Evolutionary conservation across 371 early-diverging fungal genomes (phyloP), one percentile per base, ranked within the genome.

Genomic region (Sporodiniella umbellata): DNA sequence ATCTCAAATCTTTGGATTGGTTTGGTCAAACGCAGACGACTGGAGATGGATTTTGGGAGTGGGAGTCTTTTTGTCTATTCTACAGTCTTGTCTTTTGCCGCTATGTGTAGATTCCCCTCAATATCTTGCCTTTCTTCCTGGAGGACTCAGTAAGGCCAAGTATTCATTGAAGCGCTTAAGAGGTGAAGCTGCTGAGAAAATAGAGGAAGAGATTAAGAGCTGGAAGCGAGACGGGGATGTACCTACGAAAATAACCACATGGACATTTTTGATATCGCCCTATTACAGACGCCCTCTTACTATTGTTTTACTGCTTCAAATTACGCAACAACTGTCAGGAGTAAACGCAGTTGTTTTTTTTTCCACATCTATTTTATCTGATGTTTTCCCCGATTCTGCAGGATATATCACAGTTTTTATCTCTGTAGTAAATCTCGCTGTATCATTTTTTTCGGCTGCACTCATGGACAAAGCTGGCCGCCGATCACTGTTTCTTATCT

Each of bases 291-390:
- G 71, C 15, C 81, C 86, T 1, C 73, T 85, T 21, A 40, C 67
- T 22, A 71, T 95, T 23, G 69, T 90, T 33, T 76, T 98, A 8
- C 70, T 92, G 22, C 68, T 96, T 6, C 88, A 87, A 43, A 58
- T 88, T 19, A 68, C 82, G 1, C 90, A 90, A 53, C 97, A 98
- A 65, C 73, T 93, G 35, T 91, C 92, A 11, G 96, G 99, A 3
- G 93, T 98, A 76, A 95, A 95, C 66, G 93, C 89, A 3, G 90
- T 94, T 14, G 88, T 94, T 10, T 91, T 83, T 65, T 97, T 88
- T 61, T 92, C 93, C 3, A 87, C 89, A 0, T 74, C 87, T 0
- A 89, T 92, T 50, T 79, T 92, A 73, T 73, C 80, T 2, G 58
- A 70, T 28, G 80, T 86, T 28, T 74, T 88, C 43, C 82, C 89